Evolutionary conservation across 768 basidiomycete species (phyloP).

Genomic region (Agrocybe pediades): DNA sequence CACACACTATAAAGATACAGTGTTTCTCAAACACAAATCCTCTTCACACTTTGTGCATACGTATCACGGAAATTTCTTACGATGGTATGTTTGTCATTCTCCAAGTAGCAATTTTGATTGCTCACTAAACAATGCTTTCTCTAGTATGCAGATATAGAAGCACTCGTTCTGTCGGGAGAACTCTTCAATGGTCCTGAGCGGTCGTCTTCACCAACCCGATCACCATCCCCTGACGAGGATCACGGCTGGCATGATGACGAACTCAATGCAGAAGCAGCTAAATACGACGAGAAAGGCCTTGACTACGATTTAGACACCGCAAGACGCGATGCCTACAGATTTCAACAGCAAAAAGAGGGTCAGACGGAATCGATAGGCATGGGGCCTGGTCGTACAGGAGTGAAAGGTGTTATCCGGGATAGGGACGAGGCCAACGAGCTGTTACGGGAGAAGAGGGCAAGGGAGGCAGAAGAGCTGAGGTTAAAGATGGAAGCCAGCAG

Average conservation of each 20-base stretch:
- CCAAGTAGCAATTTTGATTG: too few relatives aligned
- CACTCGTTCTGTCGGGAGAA: slow-evolving; percentile 75
- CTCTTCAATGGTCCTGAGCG: slow-evolving; percentile 60
- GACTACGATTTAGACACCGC: slow-evolving; percentile 47
- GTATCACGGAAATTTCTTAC: too few relatives aligned
- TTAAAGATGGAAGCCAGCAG: slow-evolving; percentile 63
- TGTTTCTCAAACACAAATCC: too few relatives aligned
- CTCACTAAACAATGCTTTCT: neutral
- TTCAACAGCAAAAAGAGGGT: slow-evolving; percentile 32
- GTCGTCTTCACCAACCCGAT: slow-evolving; percentile 64
- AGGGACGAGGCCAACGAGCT: slow-evolving; percentile 65
- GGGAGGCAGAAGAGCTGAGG: slow-evolving; percentile 55
- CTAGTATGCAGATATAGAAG: slow-evolving; percentile 56
- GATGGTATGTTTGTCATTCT: too few relatives aligned
- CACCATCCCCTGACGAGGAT: slow-evolving; percentile 57
- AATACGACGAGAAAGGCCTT: slow-evolving; percentile 35
- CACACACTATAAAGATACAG: too few relatives aligned
- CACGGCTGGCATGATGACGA: slow-evolving; percentile 57
- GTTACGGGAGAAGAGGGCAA: slow-evolving; percentile 51
- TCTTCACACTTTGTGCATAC: too few relatives aligned
- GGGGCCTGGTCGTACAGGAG: slow-evolving; percentile 85
- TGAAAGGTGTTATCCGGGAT: slow-evolving; percentile 88
- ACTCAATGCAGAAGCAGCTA: slow-evolving; percentile 36
- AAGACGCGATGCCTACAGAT: slow-evolving; percentile 34
- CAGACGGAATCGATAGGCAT: slow-evolving; percentile 70